Percentiles rank a stretch among this genome's conserved stretches.
phyloP scores from a whole-genome alignment of 1,139 yeast genomes.

The Kodamaea sp. region DNA sequence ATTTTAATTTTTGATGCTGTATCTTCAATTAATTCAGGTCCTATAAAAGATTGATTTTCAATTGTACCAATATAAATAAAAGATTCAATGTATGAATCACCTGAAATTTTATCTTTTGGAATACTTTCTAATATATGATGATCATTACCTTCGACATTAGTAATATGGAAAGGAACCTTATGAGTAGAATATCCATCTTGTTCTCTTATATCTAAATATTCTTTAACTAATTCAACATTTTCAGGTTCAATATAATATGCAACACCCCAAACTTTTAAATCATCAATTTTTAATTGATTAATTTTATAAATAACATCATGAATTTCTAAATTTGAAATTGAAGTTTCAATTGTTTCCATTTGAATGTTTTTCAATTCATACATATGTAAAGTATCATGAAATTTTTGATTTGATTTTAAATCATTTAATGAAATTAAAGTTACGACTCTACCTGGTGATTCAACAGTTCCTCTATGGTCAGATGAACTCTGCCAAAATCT shows the following conservation, averaged over 20 bases:
- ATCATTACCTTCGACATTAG: conserved; percentile 22
- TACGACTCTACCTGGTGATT: conserved; percentile 80
- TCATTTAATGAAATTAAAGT: conserved; percentile 64
- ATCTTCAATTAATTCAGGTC: conserved; percentile 59
- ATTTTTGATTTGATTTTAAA: conserved; percentile 37
- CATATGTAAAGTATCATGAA: conserved; percentile 44
- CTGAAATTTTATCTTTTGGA: conserved; percentile 27
- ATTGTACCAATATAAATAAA: conserved; percentile 80
- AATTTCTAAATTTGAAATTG: conserved; percentile 1
- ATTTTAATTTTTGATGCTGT: conserved; percentile 60
- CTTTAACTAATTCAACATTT: conserved; percentile 55
- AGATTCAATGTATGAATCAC: conserved; percentile 49
- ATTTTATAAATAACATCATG: conserved; percentile 14
- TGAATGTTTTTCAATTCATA: conserved; percentile 30
- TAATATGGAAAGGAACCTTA: conserved; percentile 59
- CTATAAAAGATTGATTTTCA: conserved; percentile 76
- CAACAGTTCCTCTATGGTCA: conserved; percentile 89
- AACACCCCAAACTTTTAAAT: conserved; percentile 70
- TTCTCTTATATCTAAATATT: conserved; percentile 75
- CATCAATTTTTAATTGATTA: conserved; percentile 33
- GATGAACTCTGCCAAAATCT: conserved; percentile 90
- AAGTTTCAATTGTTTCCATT: background rate
- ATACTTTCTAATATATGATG: conserved; percentile 8
- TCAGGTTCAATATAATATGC: conserved; percentile 78
- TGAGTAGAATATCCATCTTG: conserved; percentile 84